Evolutionary conservation across 768 basidiomycete genomes (phyloP).

Genomic region (Kondoa malvinella): DNA sequence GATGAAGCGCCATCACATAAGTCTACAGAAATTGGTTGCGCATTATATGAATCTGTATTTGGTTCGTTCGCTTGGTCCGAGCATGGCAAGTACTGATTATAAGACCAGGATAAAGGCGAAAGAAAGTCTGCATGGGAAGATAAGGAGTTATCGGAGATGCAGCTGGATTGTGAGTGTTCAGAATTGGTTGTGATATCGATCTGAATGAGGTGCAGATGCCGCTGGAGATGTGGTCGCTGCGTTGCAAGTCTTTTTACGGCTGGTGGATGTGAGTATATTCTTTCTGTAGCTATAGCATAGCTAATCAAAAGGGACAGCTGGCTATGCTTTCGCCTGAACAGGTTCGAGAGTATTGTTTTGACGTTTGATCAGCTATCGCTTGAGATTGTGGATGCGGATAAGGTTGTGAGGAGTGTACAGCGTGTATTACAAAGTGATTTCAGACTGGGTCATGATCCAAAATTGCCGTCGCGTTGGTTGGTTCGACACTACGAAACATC

Average conservation of each 20-base stretch:
- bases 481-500: background rate
- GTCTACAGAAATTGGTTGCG: background rate
- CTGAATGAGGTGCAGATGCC: background rate
- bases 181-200: background rate
- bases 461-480: background rate
- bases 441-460: too few relatives aligned
- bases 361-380: background rate
- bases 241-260: slow-evolving; percentile 1
- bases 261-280: background rate
- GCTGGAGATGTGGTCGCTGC: slow-evolving; percentile 2
- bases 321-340: background rate
- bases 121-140: background rate
- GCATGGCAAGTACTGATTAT: too few relatives aligned
- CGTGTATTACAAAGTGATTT: too few relatives aligned
- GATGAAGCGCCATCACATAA: background rate
- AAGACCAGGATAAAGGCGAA: slow-evolving; percentile 7
- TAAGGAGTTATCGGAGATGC: background rate
- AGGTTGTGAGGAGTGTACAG: background rate
- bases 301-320: background rate
- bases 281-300: background rate
- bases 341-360: background rate
- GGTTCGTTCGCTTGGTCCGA: too few relatives aligned
- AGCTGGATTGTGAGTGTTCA: slow-evolving; percentile 4
- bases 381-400: background rate
- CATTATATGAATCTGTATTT: background rate